Conservation (phyloP, 1,284 basidiomycete genomes). For the Sporisorium exsertum region DNA sequence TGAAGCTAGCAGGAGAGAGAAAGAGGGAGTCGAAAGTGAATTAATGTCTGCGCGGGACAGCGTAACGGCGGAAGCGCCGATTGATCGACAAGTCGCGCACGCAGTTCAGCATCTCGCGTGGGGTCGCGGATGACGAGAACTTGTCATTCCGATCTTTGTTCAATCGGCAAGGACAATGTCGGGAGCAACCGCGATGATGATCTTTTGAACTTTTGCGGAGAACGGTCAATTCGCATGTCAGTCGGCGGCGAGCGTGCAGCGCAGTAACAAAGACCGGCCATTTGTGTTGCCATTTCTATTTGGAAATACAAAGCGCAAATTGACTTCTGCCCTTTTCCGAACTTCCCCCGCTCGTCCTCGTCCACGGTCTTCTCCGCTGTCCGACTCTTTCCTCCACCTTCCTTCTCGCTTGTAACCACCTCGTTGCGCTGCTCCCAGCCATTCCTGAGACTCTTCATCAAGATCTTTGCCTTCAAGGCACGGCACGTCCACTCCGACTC, state of each 20-base stretch:
- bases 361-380: slow-evolving; percentile 16
- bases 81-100: neutral
- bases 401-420: neutral
- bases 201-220: neutral
- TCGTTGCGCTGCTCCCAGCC: too few species aligned
- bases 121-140: neutral
- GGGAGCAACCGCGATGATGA: slow-evolving; percentile 8
- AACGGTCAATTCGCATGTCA: slow-evolving; percentile 1
- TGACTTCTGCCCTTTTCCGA: neutral
- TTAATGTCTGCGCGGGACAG: neutral
- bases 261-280: neutral
- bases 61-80: neutral
- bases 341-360: slow-evolving; percentile 4
- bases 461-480: too few species aligned
- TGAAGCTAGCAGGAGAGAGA: neutral
- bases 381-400: slow-evolving; percentile 1
- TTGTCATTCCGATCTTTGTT: neutral
- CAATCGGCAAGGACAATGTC: neutral
- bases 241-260: neutral
- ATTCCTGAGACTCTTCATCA: neutral
- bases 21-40: neutral
- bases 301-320: neutral
- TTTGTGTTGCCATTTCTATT: neutral
- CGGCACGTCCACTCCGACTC: neutral
- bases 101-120: neutral